A percentile compares a stretch with the other conserved stretches of the same genome.
These are phyloP conservation scores for Eurotiales sp. DNA, from an alignment of 2,329 filamentous ascomycete species.

Conservation along the genomic window DNA sequence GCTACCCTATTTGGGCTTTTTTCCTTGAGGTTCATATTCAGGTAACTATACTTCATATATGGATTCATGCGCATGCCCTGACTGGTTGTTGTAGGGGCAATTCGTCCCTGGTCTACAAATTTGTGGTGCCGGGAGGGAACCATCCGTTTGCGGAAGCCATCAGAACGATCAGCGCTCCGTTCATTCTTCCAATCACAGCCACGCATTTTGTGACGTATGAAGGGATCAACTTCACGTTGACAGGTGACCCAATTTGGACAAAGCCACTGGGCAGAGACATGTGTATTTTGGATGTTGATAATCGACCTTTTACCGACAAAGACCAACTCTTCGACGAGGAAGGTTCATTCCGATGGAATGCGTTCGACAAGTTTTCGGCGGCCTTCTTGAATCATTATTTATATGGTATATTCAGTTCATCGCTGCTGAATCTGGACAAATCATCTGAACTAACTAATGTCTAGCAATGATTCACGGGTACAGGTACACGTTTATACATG, in stretches of 20 bases:
- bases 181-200: slow-evolving; percentile 6
- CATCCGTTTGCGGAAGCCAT: slow-evolving; percentile 7
- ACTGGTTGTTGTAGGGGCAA: too few species aligned
- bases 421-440: neutral
- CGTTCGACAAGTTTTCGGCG: slow-evolving; percentile 6
- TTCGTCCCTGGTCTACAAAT: too few species aligned
- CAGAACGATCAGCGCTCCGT: neutral
- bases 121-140: neutral
- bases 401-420: neutral
- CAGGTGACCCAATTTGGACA: slow-evolving; percentile 1
- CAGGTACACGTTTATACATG: slow-evolving; percentile 6
- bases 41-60: too few species aligned
- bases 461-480: slow-evolving; percentile 8
- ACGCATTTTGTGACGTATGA: slow-evolving; percentile 9
- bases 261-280: slow-evolving; percentile 6
- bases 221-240: slow-evolving; percentile 6
- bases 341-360: neutral
- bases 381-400: slow-evolving; percentile 9
- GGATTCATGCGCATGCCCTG: too few species aligned
- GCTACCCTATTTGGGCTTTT: too few species aligned
- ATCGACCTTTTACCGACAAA: slow-evolving; percentile 8
- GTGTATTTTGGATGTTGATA: slow-evolving; percentile 6
- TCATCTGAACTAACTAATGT: neutral
- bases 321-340: slow-evolving; percentile 3
- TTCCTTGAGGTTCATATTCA: too few species aligned